Base-by-base conservation (phyloP, 352 stramenopile genomes). In the Phytophthora aleatoria region DNA sequence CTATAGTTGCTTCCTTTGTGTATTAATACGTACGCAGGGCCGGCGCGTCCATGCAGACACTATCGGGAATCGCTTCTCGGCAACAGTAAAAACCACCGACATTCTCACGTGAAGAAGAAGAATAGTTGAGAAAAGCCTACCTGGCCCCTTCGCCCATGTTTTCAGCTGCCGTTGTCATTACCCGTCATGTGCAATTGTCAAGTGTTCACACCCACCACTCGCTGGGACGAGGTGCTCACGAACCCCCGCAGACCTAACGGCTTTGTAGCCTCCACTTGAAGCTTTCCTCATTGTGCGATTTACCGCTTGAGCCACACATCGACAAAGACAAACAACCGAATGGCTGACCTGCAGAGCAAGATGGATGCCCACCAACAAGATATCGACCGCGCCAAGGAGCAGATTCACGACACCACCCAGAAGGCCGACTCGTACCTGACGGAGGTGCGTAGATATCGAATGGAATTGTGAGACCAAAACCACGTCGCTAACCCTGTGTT, bases 391-490 rank as follows among this genome's bases (percentile, higher is more conserved):
- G 67, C 86, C 9, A 87, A 88, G 67, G 63, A 70, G 39, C 75
- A 85, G 59, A 81, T 91, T 52, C 65, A 85, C 39, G 67, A 72
- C 43, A 75, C 73, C 30, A 75, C 77, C 31, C 57, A 86, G 35
- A 79, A 87, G 59, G 80, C 82, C 44, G 80, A 84, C 45, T 64
- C 53, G 3, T 91, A 91, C 56, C 52, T 91, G 55, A 74, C 73
- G 15, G 61, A 62, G 47, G 72, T 82, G 58, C 16, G 70, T 64
- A 50, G 36, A 20, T 20, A 20, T 20, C 15, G 36, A 20, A 6
- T 43, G 36, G 2, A 3, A 3, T 5, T 20, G 36, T 36, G 11
- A 2, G 5, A 9, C 7, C 3, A 12, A 36, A 53, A 50, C 5
- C 9, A 24, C 7, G 3, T 26, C 5, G 24, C 41, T 61, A 48